These are phyloP conservation scores for Trichosporon coremiiforme DNA, from an alignment of 1,284 basidiomycete species.

Conservation along the genomic window DNA sequence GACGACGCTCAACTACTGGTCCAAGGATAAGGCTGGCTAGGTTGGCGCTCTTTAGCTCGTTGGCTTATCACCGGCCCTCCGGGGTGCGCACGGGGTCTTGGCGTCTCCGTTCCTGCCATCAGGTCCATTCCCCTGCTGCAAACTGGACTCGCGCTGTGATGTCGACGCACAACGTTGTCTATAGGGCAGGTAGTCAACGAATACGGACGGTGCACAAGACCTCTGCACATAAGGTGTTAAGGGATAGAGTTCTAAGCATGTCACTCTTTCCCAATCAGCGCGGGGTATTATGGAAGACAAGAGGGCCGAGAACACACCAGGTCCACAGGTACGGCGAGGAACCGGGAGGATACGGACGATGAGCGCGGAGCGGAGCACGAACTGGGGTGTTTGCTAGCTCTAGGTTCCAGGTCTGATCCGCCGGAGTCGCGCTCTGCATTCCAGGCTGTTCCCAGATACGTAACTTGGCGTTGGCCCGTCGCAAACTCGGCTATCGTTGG, in stretches of 20 bases:
- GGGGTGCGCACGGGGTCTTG: conserved; percentile 15
- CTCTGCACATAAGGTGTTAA: not conserved
- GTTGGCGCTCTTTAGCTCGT: too few species aligned
- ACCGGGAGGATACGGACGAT: not conserved
- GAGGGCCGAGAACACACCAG: not conserved
- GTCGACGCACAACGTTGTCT: not conserved
- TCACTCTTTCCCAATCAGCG: conserved; percentile 4
- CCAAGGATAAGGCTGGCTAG: not conserved
- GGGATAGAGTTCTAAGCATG: conserved; percentile 4
- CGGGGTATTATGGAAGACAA: not conserved
- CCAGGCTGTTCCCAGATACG: not conserved
- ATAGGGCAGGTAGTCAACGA: not conserved
- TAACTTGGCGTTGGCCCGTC: not conserved
- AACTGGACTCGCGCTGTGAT: not conserved
- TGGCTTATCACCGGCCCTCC: not conserved
- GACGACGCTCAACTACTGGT: not conserved
- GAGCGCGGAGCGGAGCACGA: not conserved
- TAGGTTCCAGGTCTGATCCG: not conserved
- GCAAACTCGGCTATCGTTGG: not conserved
- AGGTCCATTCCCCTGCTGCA: not conserved
- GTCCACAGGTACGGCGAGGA: conserved; percentile 1
- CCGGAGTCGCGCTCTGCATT: not conserved
- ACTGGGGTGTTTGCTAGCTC: not conserved
- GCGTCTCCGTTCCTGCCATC: not conserved
- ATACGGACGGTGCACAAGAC: not conserved